Base-by-base conservation (phyloP, 2,329 filamentous ascomycete species). In the Colletotrichum liaoningense region DNA sequence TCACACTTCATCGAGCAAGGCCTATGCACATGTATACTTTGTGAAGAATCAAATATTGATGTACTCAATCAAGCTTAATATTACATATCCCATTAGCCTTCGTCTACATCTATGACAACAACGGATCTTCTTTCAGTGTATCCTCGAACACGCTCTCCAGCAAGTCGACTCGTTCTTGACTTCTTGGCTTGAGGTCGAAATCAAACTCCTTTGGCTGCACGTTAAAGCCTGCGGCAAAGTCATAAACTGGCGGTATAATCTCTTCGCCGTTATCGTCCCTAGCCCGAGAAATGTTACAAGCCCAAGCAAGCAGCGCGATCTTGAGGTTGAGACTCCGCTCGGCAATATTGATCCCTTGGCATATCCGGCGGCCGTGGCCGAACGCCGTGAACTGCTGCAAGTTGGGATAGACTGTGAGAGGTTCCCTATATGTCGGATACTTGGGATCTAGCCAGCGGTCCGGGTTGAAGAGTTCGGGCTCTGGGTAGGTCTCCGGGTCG, bases 321-420 rank as follows among this genome's bases (percentile, higher is more conserved):
- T 81, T 77, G 3, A 86, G 80, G 74, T 82, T 84, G 12, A 85
- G 77, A 49, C 83, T 82, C 73, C 84, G 81, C 65, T 85, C 83
- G 0, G 84, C 84, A 22, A 85, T 81, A 24, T 84, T 82, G 2
- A 83, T 75, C 4, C 84, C 84, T 62, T 84, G 85, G 52, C 85
- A 86, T 0, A 87, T 85, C 3, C 89, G 81, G 2, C 88, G 83
- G 0, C 89, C 88, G 76, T 88, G 90, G 1, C 88, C 89, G 75
- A 91, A 90, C 24, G 84, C 81, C 33, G 80, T 81, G 75, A 81
- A 84, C 38, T 86, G 84, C 30, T 79, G 77, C 5, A 85, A 79
- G 26, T 84, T 84, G 71, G 83, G 83, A 73, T 84, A 76, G 5
- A 77, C 55, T 0, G 80, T 83, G 46, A 85, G 74, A 0, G 84